Percentiles rank a stretch among this genome's conserved stretches.
These are phyloP conservation scores for Prunella vulgaris DNA, from an alignment of 257 asterid species.

Conservation along the genomic window DNA sequence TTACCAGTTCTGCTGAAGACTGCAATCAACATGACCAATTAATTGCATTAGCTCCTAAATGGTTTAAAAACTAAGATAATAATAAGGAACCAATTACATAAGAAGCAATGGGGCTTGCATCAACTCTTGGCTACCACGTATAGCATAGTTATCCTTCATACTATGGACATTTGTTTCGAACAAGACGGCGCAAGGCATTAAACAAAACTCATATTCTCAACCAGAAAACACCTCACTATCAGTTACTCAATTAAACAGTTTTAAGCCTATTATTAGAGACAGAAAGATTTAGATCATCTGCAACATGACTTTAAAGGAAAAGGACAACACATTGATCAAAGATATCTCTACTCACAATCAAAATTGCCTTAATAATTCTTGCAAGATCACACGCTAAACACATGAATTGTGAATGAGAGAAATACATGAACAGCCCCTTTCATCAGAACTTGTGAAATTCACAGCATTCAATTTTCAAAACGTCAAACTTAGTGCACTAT, in stretches of 20 bases:
- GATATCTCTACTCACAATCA: neutral
- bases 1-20: conserved; percentile 64
- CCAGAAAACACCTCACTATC: neutral
- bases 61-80: neutral
- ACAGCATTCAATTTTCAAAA: neutral
- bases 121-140: neutral
- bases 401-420: conserved; percentile 6
- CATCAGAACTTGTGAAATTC: neutral
- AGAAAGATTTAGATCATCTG: neutral
- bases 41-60: conserved; percentile 2
- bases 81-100: neutral
- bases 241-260: neutral
- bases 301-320: neutral
- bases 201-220: no score
- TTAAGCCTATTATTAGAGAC: neutral
- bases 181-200: no score
- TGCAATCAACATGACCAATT: conserved; percentile 26
- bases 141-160: no score
- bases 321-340: neutral
- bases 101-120: neutral
- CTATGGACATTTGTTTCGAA: no score
- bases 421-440: conserved; percentile 2
- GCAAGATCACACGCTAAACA: neutral
- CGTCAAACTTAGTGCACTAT: neutral
- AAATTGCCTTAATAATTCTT: neutral